Evolutionary conservation across 163 green algal species (phyloP), one percentile per base, ranked within the genome.

Genomic region (Chlamydomonas reinhardtii): DNA sequence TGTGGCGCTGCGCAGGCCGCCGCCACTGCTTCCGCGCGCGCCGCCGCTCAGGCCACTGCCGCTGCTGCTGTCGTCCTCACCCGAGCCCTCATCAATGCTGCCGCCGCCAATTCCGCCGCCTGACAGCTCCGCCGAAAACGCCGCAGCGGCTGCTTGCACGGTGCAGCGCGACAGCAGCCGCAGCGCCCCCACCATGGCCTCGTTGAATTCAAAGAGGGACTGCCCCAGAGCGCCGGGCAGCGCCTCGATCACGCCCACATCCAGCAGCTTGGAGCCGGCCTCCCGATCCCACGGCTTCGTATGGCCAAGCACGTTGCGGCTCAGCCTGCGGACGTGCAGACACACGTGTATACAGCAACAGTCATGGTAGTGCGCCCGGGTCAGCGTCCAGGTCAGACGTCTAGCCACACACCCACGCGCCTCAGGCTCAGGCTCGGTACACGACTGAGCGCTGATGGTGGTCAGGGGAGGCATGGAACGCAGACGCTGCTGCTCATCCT

Each of bases 251-350:
- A 82, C 31, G 56, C 27, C 8, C 74, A 82, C 56, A 25, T 82
- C 74, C 56, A 82, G 56, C 56, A 82, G 56, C 74, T 2, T 12
- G 20, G 56, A 3, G 8, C 56, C 56, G 8, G 4, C 5, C 74
- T 56, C 56, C 31, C 8, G 74, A 35, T 72, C 56, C 56, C 56
- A 82, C 32, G 32, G 56, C 56, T 72, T 71, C 74, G 22, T 59
- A 43, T 59, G 56, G 22, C 34, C 74, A 56, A 82, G 74, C 74
- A 72, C 34, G 56, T 82, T 82, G 56, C 74, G 74, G 74, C 74
- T 61, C 74, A 82, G 74, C 56, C 74, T 82, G 74, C 74, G 37
- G 34, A 2, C 17, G 5, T 2, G 17, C 39, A 8, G 39, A 8
- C 39, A 48, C 39, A 48, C 39, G 39, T 48, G 8, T 48, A 8